Evolutionary conservation across 2,329 filamentous ascomycete species (phyloP).

Genomic region (Sporothrix luriei): DNA sequence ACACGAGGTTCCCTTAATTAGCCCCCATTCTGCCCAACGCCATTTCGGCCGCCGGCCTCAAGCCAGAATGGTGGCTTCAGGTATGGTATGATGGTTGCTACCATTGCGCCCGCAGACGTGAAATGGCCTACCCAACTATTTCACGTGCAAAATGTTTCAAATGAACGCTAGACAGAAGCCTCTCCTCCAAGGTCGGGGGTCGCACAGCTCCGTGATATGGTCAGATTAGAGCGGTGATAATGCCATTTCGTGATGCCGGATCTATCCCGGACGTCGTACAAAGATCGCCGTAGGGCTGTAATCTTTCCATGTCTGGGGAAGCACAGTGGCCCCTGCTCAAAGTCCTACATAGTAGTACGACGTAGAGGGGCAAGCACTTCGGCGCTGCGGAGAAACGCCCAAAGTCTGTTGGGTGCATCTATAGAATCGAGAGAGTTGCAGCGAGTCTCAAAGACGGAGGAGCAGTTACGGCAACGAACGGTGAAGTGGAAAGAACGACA

Average conservation of each 20-base stretch:
- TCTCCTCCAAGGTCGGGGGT: background rate
- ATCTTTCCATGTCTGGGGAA: slow-evolving; percentile 18
- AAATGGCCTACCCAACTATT: background rate
- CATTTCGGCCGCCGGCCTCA: background rate
- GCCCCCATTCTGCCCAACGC: background rate
- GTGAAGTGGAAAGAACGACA: background rate
- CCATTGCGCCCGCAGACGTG: background rate
- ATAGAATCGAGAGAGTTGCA: background rate
- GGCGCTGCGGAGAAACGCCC: slow-evolving; percentile 6
- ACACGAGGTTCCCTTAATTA: too few species aligned
- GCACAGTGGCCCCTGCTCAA: background rate
- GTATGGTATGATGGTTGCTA: slow-evolving; percentile 4
- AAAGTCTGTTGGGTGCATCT: background rate
- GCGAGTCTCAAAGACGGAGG: background rate
- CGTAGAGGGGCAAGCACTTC: background rate
- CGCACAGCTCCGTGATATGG: background rate
- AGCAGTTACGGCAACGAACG: background rate
- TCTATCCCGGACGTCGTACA: background rate
- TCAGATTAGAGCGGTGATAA: background rate
- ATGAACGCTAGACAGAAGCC: background rate
- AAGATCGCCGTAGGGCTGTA: background rate
- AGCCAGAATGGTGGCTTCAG: background rate
- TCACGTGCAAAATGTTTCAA: background rate
- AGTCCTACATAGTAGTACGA: slow-evolving; percentile 3
- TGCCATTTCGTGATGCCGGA: slow-evolving; percentile 11